Base-by-base conservation (phyloP, 2,329 filamentous ascomycete genomes). In the Talaromyces sp. region DNA sequence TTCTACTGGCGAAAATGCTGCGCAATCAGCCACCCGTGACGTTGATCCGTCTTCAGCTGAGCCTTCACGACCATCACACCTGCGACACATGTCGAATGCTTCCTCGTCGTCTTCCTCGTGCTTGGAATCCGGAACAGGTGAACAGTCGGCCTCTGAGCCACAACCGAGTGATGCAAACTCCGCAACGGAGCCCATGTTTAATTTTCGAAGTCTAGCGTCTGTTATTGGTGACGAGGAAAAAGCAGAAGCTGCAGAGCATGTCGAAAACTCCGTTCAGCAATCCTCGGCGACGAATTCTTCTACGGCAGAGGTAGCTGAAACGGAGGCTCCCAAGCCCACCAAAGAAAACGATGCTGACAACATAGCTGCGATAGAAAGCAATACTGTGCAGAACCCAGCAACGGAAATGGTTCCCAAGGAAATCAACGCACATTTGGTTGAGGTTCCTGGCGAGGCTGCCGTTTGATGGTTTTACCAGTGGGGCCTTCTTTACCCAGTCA, bases 141-240 rank as follows among this genome's bases (percentile, higher is more conserved):
- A 78, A 25, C 71, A 70, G 22, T 58, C 68, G 3, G 79, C 81
- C 1, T 78, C 81, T 1, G 84, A 80, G 32, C 82, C 80, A 54
- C 80, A 79, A 1, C 78, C 81, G 4, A 80, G 82, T 15, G 77
- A 77, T 65, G 77, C 76, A 6, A 82, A 79, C 59, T 69, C 80
- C 4, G 81, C 82, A 53, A 78, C 82, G 0, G 93, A 97, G 71
- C 86, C 92, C 3, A 86, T 96, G 84, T 95, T 96, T 76, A 97
- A 96, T 73, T 97, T 97, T 72, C 84, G 87, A 60, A 96, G 92
- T 67, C 78, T 98, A 25, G 90, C 91, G 1, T 90, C 91, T 64
- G 91, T 96, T 73, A 90, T 97, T 32, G 90, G 88, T 0, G 86
- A 84, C 44, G 83, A 87, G 56, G 84, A 87, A 49, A 81, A 82